Evolutionary conservation across 179 eudicot species (phyloP).

Genomic region (Silene vulgaris): DNA sequence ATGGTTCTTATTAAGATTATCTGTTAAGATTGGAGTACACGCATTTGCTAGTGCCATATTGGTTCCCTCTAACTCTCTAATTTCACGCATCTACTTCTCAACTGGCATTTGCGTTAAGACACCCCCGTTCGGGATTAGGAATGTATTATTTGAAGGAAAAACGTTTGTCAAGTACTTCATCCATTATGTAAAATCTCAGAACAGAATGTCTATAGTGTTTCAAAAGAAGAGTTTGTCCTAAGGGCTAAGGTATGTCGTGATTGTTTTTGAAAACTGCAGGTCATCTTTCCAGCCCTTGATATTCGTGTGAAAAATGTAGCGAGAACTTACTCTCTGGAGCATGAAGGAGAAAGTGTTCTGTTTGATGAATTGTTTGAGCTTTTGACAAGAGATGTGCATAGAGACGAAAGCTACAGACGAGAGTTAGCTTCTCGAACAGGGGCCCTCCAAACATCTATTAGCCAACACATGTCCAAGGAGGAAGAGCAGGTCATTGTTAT

Average conservation of each 20-base stretch:
- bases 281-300: slow-evolving; percentile 95
- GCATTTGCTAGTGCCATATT: neutral
- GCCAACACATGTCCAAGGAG: slow-evolving; percentile 97
- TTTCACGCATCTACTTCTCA: neutral
- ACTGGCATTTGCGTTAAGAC: neutral
- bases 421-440: slow-evolving; percentile 93
- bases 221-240: slow-evolving; percentile 8
- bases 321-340: slow-evolving; percentile 89
- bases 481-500: slow-evolving; percentile 68
- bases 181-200: neutral
- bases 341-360: slow-evolving; percentile 89
- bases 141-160: neutral
- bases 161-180: neutral
- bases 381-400: slow-evolving; percentile 51
- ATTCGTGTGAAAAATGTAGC: slow-evolving; percentile 96
- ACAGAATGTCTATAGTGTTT: neutral
- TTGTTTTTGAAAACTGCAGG: slow-evolving; percentile 37
- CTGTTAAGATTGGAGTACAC: neutral
- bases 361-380: slow-evolving; percentile 82
- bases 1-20: neutral
- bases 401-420: slow-evolving; percentile 73
- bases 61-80: neutral
- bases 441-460: slow-evolving; percentile 85
- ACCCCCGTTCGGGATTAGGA: neutral
- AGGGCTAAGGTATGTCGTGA: slow-evolving; percentile 14